phyloP scores from a whole-genome alignment of 129 eudicot genomes.

The Mikania micrantha region DNA sequence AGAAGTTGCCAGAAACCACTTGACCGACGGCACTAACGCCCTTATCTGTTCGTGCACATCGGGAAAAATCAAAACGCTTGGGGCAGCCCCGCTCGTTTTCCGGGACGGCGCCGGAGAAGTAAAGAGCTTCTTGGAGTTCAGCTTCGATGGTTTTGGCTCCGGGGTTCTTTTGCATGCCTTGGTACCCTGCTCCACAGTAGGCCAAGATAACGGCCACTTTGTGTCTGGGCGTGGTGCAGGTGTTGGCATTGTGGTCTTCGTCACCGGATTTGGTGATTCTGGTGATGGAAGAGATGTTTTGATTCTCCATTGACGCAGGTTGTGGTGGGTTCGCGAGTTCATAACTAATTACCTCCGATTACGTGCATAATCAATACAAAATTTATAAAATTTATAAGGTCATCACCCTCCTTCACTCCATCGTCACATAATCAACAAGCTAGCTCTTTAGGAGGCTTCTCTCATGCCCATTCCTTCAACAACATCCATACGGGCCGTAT shows the following conservation, averaged over 20 bases:
- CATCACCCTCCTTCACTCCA: no score
- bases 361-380: no score
- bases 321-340: no score
- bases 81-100: conserved; percentile 50
- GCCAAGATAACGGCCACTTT: conserved; percentile 69
- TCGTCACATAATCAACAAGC: no score
- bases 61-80: conserved; percentile 63
- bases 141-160: conserved; percentile 98
- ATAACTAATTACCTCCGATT: no score
- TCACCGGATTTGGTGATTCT: no score
- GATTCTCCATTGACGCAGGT: no score
- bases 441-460: no score
- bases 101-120: conserved; percentile 64
- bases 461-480: no score
- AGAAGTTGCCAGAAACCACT: conserved; percentile 81
- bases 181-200: conserved; percentile 95
- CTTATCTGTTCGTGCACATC: conserved; percentile 91
- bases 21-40: conserved; percentile 96
- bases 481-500: no score
- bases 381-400: no score
- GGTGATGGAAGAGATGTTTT: no score
- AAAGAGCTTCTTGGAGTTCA: conserved; percentile 87
- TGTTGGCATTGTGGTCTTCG: conserved; percentile 26
- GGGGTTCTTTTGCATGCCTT: conserved; percentile 94
- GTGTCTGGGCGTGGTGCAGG: conserved; percentile 10